These are phyloP conservation scores for Parastagonospora avenae DNA, from an alignment of 2,329 filamentous ascomycete species.

Conservation along the genomic window DNA sequence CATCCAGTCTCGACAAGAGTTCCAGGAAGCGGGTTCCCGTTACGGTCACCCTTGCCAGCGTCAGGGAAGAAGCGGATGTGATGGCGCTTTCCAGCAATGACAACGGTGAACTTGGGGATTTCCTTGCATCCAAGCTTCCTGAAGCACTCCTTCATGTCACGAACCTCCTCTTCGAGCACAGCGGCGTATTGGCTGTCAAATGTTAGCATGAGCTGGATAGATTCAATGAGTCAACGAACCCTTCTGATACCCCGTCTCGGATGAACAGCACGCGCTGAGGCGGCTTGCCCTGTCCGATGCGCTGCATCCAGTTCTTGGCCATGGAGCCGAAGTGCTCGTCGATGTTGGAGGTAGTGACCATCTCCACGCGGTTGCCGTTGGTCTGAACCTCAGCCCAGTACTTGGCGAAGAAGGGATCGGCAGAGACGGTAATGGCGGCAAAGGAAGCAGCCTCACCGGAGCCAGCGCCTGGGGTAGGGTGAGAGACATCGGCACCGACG, in stretches of 20 bases:
- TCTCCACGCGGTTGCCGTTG: constrained; percentile 82
- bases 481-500: constrained; percentile 90
- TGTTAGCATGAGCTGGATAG: not conserved
- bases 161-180: constrained; percentile 79
- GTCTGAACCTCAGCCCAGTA: constrained; percentile 82
- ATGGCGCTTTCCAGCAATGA: constrained; percentile 91
- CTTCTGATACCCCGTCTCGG: constrained; percentile 89
- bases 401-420: constrained; percentile 70
- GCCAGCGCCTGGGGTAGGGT: constrained; percentile 67
- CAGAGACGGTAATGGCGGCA: constrained; percentile 83
- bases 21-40: constrained; percentile 82
- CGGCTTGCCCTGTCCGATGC: constrained; percentile 56
- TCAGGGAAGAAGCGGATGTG: constrained; percentile 91
- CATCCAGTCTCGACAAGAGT: constrained; percentile 86
- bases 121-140: constrained; percentile 44
- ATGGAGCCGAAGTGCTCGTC: constrained; percentile 69
- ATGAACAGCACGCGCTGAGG: constrained; percentile 88
- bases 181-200: constrained; percentile 69
- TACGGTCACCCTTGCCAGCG: constrained; percentile 66
- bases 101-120: constrained; percentile 75
- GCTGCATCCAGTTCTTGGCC: constrained; percentile 66
- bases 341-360: constrained; percentile 72
- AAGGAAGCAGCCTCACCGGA: constrained; percentile 66
- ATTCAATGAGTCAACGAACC: not conserved
- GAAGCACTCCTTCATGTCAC: constrained; percentile 69